Conservation (phyloP, 2,329 filamentous ascomycete species). For the Massarina eburnea region DNA sequence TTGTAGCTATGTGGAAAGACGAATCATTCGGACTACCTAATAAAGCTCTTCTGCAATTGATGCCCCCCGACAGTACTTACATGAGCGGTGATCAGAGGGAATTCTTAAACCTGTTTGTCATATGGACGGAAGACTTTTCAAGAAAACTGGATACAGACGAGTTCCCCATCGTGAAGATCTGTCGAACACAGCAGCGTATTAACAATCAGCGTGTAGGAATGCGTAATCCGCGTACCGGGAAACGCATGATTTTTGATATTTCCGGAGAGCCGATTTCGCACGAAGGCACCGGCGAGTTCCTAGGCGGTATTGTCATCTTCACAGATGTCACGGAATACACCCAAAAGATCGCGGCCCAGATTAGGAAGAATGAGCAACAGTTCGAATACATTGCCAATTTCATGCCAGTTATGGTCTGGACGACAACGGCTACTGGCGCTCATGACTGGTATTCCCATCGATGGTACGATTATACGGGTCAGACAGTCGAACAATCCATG, state of each 20-base stretch:
- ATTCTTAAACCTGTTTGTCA: constrained; percentile 60
- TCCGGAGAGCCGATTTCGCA: constrained; percentile 69
- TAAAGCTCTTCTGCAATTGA: constrained; percentile 56
- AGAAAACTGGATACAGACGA: constrained; percentile 59
- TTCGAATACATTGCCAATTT: constrained; percentile 76
- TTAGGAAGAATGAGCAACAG: constrained; percentile 69
- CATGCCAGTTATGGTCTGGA: constrained; percentile 66
- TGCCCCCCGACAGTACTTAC: constrained; percentile 43
- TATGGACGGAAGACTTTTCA: constrained; percentile 69
- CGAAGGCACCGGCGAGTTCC: constrained; percentile 67
- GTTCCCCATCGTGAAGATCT: constrained; percentile 66
- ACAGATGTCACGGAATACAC: constrained; percentile 72
- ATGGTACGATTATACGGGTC: constrained; percentile 78
- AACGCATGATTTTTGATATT: constrained; percentile 63
- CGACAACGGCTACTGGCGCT: constrained; percentile 64
- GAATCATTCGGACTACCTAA: constrained; percentile 74
- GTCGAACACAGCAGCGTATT: constrained; percentile 64
- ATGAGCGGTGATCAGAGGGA: constrained; percentile 47
- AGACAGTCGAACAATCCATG: constrained; percentile 63
- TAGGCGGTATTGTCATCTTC: constrained; percentile 72
- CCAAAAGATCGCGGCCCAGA: constrained; percentile 69
- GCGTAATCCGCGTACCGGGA: constrained; percentile 55
- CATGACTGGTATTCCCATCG: constrained; percentile 74
- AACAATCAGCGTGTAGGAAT: constrained; percentile 62
- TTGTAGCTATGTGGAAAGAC: constrained; percentile 72